Conservation (phyloP, 1,284 basidiomycete species). For the Ceratorhiza oryzae-sativae region DNA sequence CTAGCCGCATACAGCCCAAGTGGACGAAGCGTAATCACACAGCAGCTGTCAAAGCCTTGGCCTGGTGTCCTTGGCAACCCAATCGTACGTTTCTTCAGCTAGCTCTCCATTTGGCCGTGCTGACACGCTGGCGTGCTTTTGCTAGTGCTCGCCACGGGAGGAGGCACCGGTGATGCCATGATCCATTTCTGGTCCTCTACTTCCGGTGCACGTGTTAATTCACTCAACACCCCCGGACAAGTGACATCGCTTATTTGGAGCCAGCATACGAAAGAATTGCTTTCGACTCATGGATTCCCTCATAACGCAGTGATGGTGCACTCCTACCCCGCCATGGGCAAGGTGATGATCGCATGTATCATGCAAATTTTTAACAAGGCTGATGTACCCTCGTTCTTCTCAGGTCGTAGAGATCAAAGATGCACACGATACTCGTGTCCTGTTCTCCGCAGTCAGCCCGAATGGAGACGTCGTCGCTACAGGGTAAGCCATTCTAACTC, state of each 20-base stretch:
- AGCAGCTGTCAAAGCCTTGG: constrained; percentile 94
- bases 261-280: constrained; percentile 86
- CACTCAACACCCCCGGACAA: constrained; percentile 84
- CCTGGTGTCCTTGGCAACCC: constrained; percentile 98
- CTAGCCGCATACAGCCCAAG: constrained; percentile 70
- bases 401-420: constrained; percentile 84
- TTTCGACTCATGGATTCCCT: constrained; percentile 94
- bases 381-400: background rate
- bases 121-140: background rate
- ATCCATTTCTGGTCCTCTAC: constrained; percentile 94
- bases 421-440: constrained; percentile 88
- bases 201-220: constrained; percentile 86
- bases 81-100: constrained; percentile 51
- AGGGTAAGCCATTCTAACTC: background rate
- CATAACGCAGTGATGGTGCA: constrained; percentile 60
- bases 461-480: constrained; percentile 90
- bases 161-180: constrained; percentile 92
- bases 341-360: constrained; percentile 63
- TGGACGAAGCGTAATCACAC: constrained; percentile 96
- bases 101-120: constrained; percentile 42
- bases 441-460: constrained; percentile 85
- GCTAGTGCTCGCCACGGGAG: constrained; percentile 84
- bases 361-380: constrained; percentile 54
- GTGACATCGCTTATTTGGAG: constrained; percentile 93
- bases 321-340: constrained; percentile 60